Base-by-base conservation (phyloP, 768 basidiomycete genomes). In the Crepidotus variabilis region DNA sequence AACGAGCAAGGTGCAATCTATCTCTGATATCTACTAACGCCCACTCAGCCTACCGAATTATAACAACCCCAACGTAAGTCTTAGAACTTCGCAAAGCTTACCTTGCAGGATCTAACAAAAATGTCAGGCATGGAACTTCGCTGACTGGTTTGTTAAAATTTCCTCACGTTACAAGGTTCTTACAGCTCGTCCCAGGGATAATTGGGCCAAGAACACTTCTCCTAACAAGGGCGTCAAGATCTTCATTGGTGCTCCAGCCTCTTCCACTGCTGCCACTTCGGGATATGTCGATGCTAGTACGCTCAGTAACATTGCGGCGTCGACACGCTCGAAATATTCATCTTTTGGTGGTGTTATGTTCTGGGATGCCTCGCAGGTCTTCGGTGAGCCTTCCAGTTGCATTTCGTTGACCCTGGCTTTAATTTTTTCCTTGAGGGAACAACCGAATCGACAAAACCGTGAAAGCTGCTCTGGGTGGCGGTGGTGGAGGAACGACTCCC, bases 201-300 rank as follows among this genome's bases (percentile, higher is more conserved):
- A 69, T 67, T 84, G 82, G 82, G 83, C 83, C 1, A 80, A 78
- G 70, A 80, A 71, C 13, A 64, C 67, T 8, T 80, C 82, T n/a
- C 73, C 76, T 1, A 83, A 82, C 72, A 68, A 63, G 62, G 71
- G 78, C 61, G 78, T 83, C 54, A 84, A 83, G 66, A 64, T 83
- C 34, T 83, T 74, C 65, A 78, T 84, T 59, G 83, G 83, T 35
- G 82, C 80, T 11, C 81, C 83, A 1, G 81, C 81, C 10, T 71
- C 80, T 0, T 64, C 75, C 1, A 71, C 72, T 4, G 81, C 82
- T 16, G 82, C 82, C 2, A 75, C 78, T 18, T 76, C 77, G 22
- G 83, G 82, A n/a, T 84, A 78, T 65, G 75, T 81, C 51, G 72
- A 75, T 57, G 74, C 73, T 16, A 61, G 66, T 11, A 77, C 74